Evolutionary conservation across 1,284 basidiomycete genomes (phyloP), one percentile per base, ranked within the genome.

Genomic region (Malassezia slooffiae): DNA sequence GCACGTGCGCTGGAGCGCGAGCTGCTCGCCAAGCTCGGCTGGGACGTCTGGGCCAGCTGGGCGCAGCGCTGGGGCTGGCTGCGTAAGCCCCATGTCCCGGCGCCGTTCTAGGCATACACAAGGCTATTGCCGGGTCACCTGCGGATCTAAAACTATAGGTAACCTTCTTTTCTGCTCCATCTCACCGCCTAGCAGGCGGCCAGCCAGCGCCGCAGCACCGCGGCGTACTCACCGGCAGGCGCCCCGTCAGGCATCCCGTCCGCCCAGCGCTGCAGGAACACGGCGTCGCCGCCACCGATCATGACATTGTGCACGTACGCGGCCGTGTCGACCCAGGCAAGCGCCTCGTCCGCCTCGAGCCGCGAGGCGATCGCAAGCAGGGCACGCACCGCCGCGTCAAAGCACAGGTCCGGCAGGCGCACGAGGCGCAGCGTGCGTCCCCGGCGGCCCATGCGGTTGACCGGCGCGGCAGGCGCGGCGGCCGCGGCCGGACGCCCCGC

Each of bases 191-290:
- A n/a, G n/a, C n/a, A n/a, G n/a, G n/a, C n/a, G n/a, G n/a, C n/a
- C 24, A 26, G 7, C 24, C 24, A 26, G 7, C 12, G 7, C 12
- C 8, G 12, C 24, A 26, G 12, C 24, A 26, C 24, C 12, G 7
- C 8, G 24, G 24, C 24, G 12, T 26, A 12, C 8, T 26, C 24
- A 26, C 24, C 24, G 8, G 8, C 12, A 12, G 24, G 24, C 24
- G 7, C 24, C 24, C 24, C 24, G 24, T 26, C 8, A 26, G 24
- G 12, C 7, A n/a, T n/a, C n/a, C 47, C 48, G n/a, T 50, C 52
- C 1, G 39, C 33, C 59, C 55, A 65, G 6, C 62, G 52, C 34
- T 62, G 58, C 17, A 57, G 31, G 28, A 65, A 60, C 43, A 65
- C 47, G 20, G 52, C 47, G 30, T 43, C 27, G 0, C 62, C 62